Base-by-base conservation (phyloP, 176 grass and related monocot genomes). In the Cymbopogon citratus region DNA sequence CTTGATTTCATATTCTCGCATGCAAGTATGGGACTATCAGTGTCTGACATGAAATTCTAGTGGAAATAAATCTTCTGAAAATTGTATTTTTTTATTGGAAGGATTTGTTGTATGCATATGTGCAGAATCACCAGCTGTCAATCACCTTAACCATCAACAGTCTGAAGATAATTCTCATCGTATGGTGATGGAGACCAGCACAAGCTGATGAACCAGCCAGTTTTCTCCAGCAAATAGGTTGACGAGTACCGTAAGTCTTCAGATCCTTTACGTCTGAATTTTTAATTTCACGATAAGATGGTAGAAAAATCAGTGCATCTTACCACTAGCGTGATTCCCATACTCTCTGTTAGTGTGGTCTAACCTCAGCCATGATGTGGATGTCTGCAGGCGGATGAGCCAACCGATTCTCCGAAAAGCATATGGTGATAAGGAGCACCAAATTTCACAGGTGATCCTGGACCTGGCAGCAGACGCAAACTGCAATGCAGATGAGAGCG, bases 371-470 rank as follows among this genome's bases (percentile, higher is more conserved):
- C 46, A 39, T 3, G 78, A 89, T 81, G 77, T 76, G 21, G 87
- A 89, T 89, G 78, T 21, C 34, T n/a, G 44, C 34, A 11, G 43
- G 71, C 29, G 29, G 77, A 74, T 1, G 59, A 86, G 46, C 69
- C 59, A 84, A 35, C n/a, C 44, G 18, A 66, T 65, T 85, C 60
- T 16, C n/a, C 27, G 39, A 52, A 80, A 80, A 74, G 69, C 59
- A 56, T 73, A 54, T 74, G 71, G 65, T 71, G 87, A 85, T 85
- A 89, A 85, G 71, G 9, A 63, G 63, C 81, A 63, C 49, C 0
- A 63, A 81, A 81, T 89, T 89, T 81, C 19, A 27, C 43, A 71
- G 63, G 63, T 89, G 45, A 80, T 78, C 67, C 39, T 5, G 36
- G 81, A 56, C 51, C 75, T 10, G 16, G 7, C 70, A 52, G 21